phyloP scores from a whole-genome alignment of 2,329 filamentous ascomycete genomes.

The Hymenoscyphus scutula region DNA sequence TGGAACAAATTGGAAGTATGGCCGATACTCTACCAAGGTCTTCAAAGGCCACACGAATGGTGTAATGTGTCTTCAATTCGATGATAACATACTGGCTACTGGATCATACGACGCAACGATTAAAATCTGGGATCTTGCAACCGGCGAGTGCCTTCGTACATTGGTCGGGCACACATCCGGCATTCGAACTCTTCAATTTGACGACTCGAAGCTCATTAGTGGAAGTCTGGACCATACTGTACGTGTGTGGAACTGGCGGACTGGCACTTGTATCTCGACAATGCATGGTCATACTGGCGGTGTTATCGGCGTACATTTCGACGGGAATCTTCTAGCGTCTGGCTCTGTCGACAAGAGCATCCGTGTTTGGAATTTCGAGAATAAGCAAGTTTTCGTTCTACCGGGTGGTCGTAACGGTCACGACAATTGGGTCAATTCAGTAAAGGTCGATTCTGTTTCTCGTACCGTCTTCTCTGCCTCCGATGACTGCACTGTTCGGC shows the following conservation, averaged over 20 bases:
- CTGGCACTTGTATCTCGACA: conserved; percentile 79
- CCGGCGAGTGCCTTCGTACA: conserved; percentile 80
- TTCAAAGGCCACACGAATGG: conserved; percentile 89
- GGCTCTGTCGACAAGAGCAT: conserved; percentile 88
- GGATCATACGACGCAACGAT: conserved; percentile 94
- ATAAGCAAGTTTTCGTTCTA: conserved; percentile 75
- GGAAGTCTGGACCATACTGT: conserved; percentile 85
- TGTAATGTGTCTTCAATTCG: conserved; percentile 66
- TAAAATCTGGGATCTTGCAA: conserved; percentile 94
- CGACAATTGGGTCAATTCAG: conserved; percentile 94
- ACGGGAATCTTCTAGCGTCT: conserved; percentile 78
- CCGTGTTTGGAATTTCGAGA: conserved; percentile 89
- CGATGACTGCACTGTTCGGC: conserved; percentile 84
- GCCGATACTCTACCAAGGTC: conserved; percentile 77
- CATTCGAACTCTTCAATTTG: conserved; percentile 88
- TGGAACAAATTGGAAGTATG: conserved; percentile 96
- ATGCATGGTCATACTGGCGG: conserved; percentile 77
- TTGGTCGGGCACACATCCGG: conserved; percentile 78
- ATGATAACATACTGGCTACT: conserved; percentile 87
- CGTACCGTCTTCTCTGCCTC: conserved; percentile 89
- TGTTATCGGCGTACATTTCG: conserved; percentile 85
- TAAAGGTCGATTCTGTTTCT: conserved; percentile 77
- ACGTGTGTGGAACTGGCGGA: conserved; percentile 96
- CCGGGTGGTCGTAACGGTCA: conserved; percentile 60
- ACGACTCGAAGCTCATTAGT: conserved; percentile 86